Evolutionary conservation across 2,329 filamentous ascomycete genomes (phyloP).

Genomic region (Orbilia blumenaviensis): DNA sequence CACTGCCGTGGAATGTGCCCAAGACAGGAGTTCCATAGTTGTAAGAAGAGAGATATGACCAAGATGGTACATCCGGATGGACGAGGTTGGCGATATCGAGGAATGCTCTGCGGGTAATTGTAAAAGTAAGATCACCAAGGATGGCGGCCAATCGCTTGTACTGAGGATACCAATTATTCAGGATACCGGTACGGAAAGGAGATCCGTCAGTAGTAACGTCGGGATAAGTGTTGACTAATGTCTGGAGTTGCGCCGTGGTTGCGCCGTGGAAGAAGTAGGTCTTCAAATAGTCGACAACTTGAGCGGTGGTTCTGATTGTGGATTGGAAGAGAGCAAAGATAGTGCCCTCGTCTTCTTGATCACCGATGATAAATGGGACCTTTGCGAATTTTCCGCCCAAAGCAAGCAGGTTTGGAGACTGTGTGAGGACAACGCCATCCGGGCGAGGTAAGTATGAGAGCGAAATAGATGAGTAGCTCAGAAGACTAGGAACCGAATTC

Average conservation of each 20-base stretch:
- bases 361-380: slow-evolving; percentile 71
- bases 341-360: slow-evolving; percentile 74
- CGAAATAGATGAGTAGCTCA: slow-evolving; percentile 69
- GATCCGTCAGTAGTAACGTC: slow-evolving; percentile 69
- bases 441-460: slow-evolving; percentile 67
- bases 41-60: slow-evolving; percentile 80
- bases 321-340: slow-evolving; percentile 74
- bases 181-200: slow-evolving; percentile 73
- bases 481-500: slow-evolving; percentile 68
- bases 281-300: slow-evolving; percentile 71
- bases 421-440: slow-evolving; percentile 72
- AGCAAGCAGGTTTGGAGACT: slow-evolving; percentile 74
- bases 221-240: slow-evolving; percentile 72
- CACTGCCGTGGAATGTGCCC: slow-evolving; percentile 78
- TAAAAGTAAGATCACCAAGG: slow-evolving; percentile 67
- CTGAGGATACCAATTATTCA: slow-evolving; percentile 77
- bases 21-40: slow-evolving; percentile 75
- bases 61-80: slow-evolving; percentile 70
- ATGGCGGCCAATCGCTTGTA: slow-evolving; percentile 68
- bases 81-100: slow-evolving; percentile 64
- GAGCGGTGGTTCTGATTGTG: slow-evolving; percentile 71
- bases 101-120: slow-evolving; percentile 73
- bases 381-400: slow-evolving; percentile 69
- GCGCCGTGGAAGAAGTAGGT: slow-evolving; percentile 70
- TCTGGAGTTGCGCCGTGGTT: slow-evolving; percentile 65